Conservation (phyloP, 2,329 filamentous ascomycete genomes). For the Exophiala alcalophila region DNA sequence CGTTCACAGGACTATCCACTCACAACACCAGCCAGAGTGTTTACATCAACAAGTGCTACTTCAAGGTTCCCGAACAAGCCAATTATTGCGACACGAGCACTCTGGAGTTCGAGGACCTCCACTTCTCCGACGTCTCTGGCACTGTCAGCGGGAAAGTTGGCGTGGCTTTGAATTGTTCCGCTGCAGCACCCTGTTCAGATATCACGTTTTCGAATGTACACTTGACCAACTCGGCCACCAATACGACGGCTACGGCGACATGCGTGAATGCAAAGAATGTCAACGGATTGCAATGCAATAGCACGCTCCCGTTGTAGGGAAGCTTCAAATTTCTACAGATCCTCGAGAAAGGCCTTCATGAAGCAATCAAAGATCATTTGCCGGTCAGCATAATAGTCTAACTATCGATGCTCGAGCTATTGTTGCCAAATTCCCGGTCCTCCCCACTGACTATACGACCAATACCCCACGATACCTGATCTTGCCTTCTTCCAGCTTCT, state of each 20-base stretch:
- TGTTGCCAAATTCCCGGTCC: too few relatives aligned
- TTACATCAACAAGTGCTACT: slow-evolving; percentile 8
- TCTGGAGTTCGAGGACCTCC: slow-evolving; percentile 6
- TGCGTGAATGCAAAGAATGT: slow-evolving; percentile 9
- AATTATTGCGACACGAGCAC: slow-evolving; percentile 11
- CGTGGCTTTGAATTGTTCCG: slow-evolving; percentile 10
- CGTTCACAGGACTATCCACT: slow-evolving; percentile 4
- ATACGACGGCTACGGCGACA: background rate
- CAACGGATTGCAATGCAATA: background rate
- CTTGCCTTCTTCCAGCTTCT: slow-evolving; percentile 48
- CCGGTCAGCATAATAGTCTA: too few relatives aligned
- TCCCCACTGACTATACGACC: slow-evolving; percentile 9
- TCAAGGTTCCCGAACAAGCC: slow-evolving; percentile 4
- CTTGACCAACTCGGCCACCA: slow-evolving; percentile 1
- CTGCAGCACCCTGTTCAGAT: slow-evolving; percentile 2
- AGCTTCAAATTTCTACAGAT: too few relatives aligned
- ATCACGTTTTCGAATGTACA: slow-evolving; percentile 4
- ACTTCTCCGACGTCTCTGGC: slow-evolving; percentile 5
- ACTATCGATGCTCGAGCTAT: too few relatives aligned
- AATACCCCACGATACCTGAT: slow-evolving; percentile 41
- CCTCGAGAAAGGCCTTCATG: too few relatives aligned
- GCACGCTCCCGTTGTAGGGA: too few relatives aligned
- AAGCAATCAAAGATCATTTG: too few relatives aligned
- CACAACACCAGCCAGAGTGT: slow-evolving; percentile 4
- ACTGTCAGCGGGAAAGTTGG: slow-evolving; percentile 11